Evolutionary conservation across 176 grass and related monocot species (phyloP).

Genomic region (Lolium rigidum): DNA sequence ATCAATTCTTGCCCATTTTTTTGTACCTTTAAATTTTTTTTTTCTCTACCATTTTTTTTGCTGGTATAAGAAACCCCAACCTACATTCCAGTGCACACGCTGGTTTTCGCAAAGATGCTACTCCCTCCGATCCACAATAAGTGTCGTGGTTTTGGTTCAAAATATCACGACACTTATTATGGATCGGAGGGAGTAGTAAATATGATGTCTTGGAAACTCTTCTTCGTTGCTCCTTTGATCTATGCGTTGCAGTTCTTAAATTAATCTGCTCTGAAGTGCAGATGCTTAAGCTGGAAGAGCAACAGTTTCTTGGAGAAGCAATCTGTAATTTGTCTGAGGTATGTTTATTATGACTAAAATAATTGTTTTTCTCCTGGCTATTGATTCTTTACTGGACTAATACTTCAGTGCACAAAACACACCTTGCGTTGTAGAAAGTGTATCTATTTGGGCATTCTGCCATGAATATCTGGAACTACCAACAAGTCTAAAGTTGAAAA

Average conservation of each 20-base stretch:
- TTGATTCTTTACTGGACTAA: constrained; percentile 34
- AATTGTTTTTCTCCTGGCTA: background rate
- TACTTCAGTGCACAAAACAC: background rate
- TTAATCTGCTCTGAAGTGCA: constrained; percentile 50
- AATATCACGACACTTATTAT: no score
- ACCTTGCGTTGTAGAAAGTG: constrained; percentile 10
- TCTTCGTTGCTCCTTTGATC: constrained; percentile 18
- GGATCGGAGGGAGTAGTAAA: background rate
- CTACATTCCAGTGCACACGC: constrained; percentile 10
- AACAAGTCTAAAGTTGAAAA: constrained; percentile 17
- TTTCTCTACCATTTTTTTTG: background rate
- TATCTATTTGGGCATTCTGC: background rate
- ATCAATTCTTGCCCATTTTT: constrained; percentile 8
- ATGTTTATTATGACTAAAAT: constrained; percentile 29
- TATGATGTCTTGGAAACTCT: constrained; percentile 35
- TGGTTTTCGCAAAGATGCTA: constrained; percentile 25
- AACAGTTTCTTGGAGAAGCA: constrained; percentile 94
- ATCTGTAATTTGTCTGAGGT: constrained; percentile 86
- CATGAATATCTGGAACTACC: constrained; percentile 25
- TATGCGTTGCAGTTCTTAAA: constrained; percentile 43
- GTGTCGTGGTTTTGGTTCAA: no score
- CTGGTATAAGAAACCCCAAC: background rate
- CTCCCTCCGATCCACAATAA: no score
- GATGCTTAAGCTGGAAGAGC: constrained; percentile 96
- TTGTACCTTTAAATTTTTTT: background rate